Evolutionary conservation across 176 grass and related monocot genomes (phyloP).

Genomic region (Cenchrus americanus): DNA sequence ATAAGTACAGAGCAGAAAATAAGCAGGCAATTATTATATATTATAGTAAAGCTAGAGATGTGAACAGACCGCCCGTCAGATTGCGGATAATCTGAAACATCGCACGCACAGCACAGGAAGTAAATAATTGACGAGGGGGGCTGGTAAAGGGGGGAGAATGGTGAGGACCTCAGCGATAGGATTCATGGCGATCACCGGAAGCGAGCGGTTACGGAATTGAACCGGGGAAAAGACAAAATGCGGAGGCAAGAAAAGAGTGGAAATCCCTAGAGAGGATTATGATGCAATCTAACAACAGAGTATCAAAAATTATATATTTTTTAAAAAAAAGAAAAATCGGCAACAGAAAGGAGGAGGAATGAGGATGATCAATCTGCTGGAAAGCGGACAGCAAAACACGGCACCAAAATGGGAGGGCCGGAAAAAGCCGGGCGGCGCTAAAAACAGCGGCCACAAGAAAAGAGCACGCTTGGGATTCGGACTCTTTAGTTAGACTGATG

Average conservation of each 20-base stretch:
- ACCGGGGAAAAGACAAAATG: not conserved
- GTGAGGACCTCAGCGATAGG: not conserved
- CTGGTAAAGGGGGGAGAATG: not conserved
- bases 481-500: not conserved
- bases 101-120: not conserved
- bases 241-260: not conserved
- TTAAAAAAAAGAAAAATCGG: not conserved
- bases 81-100: not conserved
- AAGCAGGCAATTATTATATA: not conserved
- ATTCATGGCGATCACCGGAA: conserved; percentile 1
- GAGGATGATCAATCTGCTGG: not conserved
- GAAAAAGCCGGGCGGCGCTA: not conserved
- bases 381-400: conserved; percentile 15
- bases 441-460: not conserved
- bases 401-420: not conserved
- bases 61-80: not conserved
- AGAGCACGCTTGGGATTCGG: not conserved
- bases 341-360: not conserved
- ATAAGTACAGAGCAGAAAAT: not conserved
- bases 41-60: not conserved
- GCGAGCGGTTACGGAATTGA: not conserved
- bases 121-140: not conserved
- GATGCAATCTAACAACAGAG: not conserved
- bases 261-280: conserved; percentile 15
- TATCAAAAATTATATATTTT: not conserved